Evolutionary conservation across 805 yeast species (phyloP).

Genomic region (Hanseniaspora guilliermondii): DNA sequence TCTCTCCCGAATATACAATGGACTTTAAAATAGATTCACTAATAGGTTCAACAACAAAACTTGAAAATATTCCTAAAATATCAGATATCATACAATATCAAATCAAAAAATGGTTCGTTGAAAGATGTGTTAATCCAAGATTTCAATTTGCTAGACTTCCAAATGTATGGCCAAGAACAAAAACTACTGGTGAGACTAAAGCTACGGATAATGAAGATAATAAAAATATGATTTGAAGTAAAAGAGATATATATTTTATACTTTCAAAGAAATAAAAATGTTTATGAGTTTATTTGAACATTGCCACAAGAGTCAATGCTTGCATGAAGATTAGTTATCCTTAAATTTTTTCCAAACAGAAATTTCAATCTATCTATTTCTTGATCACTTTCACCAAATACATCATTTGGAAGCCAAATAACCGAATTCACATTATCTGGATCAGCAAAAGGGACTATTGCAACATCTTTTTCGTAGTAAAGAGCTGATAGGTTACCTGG

Average conservation of each 20-base stretch:
- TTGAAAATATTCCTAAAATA: conserved; percentile 87
- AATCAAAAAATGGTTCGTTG: conserved; percentile 78
- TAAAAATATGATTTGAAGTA: not conserved
- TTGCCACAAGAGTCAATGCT: conserved; percentile 17
- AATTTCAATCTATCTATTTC: conserved; percentile 18
- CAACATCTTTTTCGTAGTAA: not conserved
- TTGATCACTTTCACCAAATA: conserved; percentile 25
- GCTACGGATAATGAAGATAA: conserved; percentile 17
- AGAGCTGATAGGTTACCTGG: not conserved
- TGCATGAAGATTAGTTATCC: conserved; percentile 11
- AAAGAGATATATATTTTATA: too few species aligned
- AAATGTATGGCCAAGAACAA: conserved; percentile 69
- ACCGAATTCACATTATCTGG: conserved; percentile 17
- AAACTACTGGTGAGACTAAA: conserved; percentile 36
- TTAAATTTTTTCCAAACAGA: conserved; percentile 16
- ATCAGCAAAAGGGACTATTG: conserved; percentile 14
- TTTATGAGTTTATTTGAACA: conserved; percentile 3
- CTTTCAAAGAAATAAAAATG: not conserved
- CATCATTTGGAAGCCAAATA: conserved; percentile 37
- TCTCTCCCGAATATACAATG: conserved; percentile 78
- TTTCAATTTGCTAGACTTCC: conserved; percentile 79
- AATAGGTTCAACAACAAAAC: conserved; percentile 82
- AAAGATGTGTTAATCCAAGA: conserved; percentile 86
- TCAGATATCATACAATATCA: conserved; percentile 72
- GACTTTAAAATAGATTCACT: conserved; percentile 81